Evolutionary conservation across 169 alveolate species (phyloP), one percentile per base, ranked within the genome.

Genomic region (Plasmodium vivax): DNA sequence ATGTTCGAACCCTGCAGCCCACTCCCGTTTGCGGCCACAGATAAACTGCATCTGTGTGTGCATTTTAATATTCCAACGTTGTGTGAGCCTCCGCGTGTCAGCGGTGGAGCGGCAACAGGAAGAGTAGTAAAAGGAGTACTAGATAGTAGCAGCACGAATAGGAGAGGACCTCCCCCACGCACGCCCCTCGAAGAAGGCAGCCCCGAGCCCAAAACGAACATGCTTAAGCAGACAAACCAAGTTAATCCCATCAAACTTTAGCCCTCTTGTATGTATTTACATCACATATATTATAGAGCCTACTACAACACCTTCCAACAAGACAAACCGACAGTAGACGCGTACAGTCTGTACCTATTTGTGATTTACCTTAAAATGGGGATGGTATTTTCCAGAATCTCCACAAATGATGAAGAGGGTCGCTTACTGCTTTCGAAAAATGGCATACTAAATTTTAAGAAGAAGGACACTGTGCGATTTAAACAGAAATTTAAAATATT

Each of bases 351-450:
- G 16, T 83, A 83, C 80, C 16, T 83, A 32, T 83, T 54, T 56
- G 81, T 83, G 54, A 30, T 43, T 2, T 83, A 54, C 23, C 58
- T 41, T 54, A 83, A 83, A 84, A 85, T 85, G 93, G 93, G 93
- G 75, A 27, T 23, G 9, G 34, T 77, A 85, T 32, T 75, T 32
- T 85, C 93, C 36, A 85, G 56, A 85, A 85, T 85, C 1, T 8
- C 62, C 8, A 8, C 62, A n/a, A 75, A 30, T 36, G 41, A 75
- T 85, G 93, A 85, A 75, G 93, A 74, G 43, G 41, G 68, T 34
- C 47, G 77, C 23, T 47, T 85, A 72, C 8, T 77, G 30, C 58
- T 85, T 32, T 75, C 93, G 45, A 56, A 77, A 51, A 85, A 75
- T 23, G 68, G 80, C 16, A 2, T 56, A 34, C 68, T 85, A 23